Percentiles rank a stretch among this genome's conserved stretches.
These are phyloP conservation scores for rapeseed (Brassica napus) DNA, from an alignment of 345 rosid species.

Conservation along the genomic window DNA sequence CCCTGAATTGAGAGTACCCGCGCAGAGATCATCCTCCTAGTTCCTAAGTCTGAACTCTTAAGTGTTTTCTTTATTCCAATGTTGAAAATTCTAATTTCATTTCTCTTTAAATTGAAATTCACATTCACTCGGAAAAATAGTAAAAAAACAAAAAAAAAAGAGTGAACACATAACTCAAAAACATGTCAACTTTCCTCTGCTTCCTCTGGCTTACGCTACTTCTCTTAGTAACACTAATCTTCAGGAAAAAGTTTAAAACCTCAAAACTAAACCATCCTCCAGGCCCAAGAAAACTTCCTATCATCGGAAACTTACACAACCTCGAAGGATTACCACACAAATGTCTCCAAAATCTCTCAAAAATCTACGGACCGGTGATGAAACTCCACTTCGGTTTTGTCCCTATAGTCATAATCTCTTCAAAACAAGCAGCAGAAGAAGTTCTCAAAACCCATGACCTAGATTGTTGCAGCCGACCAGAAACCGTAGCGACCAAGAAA, in stretches of 20 bases:
- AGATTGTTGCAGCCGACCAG: constrained; percentile 2
- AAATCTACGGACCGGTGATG: background rate
- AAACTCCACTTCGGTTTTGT: background rate
- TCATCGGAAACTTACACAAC: background rate
- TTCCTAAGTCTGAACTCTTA: background rate
- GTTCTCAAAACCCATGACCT: background rate
- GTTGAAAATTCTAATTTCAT: background rate
- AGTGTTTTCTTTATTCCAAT: background rate
- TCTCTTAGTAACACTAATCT: background rate
- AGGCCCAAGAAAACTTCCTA: background rate
- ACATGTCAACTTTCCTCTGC: background rate
- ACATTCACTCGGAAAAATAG: background rate
- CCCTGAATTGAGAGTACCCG: background rate
- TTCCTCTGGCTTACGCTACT: background rate
- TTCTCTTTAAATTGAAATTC: background rate
- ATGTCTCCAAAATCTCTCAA: background rate
- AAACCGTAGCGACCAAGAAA: background rate
- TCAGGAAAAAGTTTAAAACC: background rate
- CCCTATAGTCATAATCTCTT: background rate
- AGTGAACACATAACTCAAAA: background rate
- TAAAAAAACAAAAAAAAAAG: background rate
- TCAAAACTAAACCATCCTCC: background rate
- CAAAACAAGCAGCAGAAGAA: background rate
- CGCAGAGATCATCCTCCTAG: background rate
- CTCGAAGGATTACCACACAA: background rate